Evolutionary conservation across 1,284 basidiomycete species (phyloP).

Genomic region (Puccinia coronata): DNA sequence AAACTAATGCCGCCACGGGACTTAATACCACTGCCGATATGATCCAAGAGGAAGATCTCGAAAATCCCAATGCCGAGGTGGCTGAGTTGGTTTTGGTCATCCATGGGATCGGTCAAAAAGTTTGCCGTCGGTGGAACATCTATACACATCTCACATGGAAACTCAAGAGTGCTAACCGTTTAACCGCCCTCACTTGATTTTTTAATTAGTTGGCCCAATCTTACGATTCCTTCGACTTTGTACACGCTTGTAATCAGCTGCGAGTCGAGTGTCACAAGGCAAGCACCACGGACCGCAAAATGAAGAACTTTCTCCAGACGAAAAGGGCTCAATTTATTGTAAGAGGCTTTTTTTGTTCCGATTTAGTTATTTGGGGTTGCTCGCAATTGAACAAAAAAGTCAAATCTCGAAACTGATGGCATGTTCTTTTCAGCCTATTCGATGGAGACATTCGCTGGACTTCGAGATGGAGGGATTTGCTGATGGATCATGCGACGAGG

Average conservation of each 20-base stretch:
- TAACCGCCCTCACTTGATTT: not conserved
- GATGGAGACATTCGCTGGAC: conserved; percentile 55
- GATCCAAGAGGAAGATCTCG: conserved; percentile 51
- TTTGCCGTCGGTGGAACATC: conserved; percentile 8
- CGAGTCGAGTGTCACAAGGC: conserved; percentile 53
- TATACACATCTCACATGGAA: not conserved
- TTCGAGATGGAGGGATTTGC: conserved; percentile 53
- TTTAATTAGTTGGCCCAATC: conserved; percentile 51
- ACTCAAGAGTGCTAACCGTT: not conserved
- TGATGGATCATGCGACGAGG: conserved; percentile 51
- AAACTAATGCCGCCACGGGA: conserved; percentile 16
- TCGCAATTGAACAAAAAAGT: too few species aligned
- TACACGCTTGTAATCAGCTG: conserved; percentile 55
- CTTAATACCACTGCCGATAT: conserved; percentile 52
- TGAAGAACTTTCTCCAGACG: conserved; percentile 53
- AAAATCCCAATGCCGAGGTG: conserved; percentile 49
- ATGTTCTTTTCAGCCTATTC: conserved; percentile 51
- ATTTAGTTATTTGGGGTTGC: not conserved
- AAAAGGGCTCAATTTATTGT: conserved; percentile 55
- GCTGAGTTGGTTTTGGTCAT: conserved; percentile 56
- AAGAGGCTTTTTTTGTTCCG: not conserved
- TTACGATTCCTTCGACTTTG: conserved; percentile 56
- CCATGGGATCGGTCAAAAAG: conserved; percentile 56
- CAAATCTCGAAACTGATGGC: conserved; percentile 1
- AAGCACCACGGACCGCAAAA: conserved; percentile 51